Evolutionary conservation across 1,139 yeast genomes (phyloP).

Genomic region (Saccharomycopsis hybrid): DNA sequence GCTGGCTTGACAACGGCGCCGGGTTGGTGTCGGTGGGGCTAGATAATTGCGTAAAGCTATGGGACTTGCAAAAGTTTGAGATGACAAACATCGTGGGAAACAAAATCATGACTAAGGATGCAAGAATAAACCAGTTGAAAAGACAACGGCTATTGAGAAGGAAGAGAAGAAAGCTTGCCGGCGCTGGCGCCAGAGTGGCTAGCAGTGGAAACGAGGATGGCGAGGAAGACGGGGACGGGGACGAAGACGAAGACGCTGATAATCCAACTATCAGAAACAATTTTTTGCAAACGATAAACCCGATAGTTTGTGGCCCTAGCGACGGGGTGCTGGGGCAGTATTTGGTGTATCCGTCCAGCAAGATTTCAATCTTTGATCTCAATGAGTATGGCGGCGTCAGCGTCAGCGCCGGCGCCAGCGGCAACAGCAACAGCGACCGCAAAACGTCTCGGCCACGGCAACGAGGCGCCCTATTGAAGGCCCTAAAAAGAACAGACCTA

Average conservation of each 20-base stretch:
- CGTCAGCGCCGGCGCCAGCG: no score
- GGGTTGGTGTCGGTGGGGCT: conserved; percentile 59
- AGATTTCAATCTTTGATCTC: conserved; percentile 50
- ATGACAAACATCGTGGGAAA: conserved; percentile 36
- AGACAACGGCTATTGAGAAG: no score
- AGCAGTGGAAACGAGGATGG: no score
- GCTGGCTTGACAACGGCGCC: conserved; percentile 65
- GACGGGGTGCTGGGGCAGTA: conserved; percentile 38
- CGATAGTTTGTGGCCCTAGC: conserved; percentile 36
- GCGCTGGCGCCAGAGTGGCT: neutral
- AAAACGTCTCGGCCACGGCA: neutral
- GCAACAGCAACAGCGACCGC: neutral
- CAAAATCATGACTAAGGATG: neutral
- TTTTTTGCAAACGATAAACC: conserved; percentile 35
- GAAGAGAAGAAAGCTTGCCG: neutral
- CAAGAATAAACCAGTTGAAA: neutral
- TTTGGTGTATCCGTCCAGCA: conserved; percentile 65
- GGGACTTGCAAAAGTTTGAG: conserved; percentile 44
- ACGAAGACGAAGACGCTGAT: conserved; percentile 39
- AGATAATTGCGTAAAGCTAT: conserved; percentile 69
- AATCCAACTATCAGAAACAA: conserved; percentile 70
- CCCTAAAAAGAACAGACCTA: neutral
- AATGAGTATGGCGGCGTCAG: no score
- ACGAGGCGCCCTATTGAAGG: neutral
- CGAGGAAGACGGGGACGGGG: neutral